A percentile compares a stretch with the other conserved stretches of the same genome.
phyloP scores from a whole-genome alignment of 2,329 filamentous ascomycete species.

The Pseudogymnoascus verrucosus region DNA sequence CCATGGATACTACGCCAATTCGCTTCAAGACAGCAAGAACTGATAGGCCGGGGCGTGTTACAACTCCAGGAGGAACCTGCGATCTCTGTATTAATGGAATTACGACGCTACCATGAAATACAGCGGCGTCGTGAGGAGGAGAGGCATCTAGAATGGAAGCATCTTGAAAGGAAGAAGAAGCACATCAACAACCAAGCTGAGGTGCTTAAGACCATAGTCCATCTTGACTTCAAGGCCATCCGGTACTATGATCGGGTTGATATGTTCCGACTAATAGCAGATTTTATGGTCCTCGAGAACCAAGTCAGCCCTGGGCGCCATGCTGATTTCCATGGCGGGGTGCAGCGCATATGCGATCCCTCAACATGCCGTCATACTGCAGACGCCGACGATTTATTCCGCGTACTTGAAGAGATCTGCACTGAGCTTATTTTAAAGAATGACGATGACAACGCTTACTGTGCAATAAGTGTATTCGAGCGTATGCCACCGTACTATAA shows the following conservation, averaged over 20 bases:
- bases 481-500: not conserved
- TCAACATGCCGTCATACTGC: not conserved
- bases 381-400: not conserved
- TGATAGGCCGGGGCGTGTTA: too few species aligned
- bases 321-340: not conserved
- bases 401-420: not conserved
- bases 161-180: not conserved
- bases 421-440: not conserved
- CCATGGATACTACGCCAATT: too few species aligned
- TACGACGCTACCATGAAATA: too few species aligned
- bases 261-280: too few species aligned
- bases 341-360: not conserved
- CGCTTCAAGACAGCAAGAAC: too few species aligned
- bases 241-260: too few species aligned
- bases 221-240: too few species aligned
- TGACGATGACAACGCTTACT: not conserved
- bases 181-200: not conserved
- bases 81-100: too few species aligned
- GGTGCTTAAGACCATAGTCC: not conserved
- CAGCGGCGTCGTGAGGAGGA: too few species aligned
- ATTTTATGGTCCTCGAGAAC: not conserved
- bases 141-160: not conserved
- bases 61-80: too few species aligned
- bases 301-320: not conserved
- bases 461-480: not conserved